Conservation (phyloP, 768 basidiomycete species). For the Lactarius tabidus region DNA sequence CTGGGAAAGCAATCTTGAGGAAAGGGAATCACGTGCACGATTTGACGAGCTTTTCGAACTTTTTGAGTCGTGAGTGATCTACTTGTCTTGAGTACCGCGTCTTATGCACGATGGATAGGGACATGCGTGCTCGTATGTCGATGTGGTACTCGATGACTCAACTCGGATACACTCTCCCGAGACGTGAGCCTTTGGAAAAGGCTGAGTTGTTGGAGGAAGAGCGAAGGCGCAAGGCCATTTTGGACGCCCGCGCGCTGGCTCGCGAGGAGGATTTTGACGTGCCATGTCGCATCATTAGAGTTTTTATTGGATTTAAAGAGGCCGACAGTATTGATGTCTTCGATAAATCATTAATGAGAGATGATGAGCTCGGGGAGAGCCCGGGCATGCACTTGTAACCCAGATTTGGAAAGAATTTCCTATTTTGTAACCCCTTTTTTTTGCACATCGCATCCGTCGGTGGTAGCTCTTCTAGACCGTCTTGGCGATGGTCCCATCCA, state of each 20-base stretch:
- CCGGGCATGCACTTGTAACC: neutral
- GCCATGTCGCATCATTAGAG: constrained; percentile 56
- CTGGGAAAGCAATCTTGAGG: constrained; percentile 52
- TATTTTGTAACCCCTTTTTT: constrained; percentile 10
- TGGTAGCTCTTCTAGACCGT: neutral
- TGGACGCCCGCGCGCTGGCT: constrained; percentile 50
- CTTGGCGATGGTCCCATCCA: constrained; percentile 11
- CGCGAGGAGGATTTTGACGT: constrained; percentile 46
- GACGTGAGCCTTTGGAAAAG: constrained; percentile 59
- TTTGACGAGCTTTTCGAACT: constrained; percentile 24
- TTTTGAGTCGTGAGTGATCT: constrained; percentile 22
- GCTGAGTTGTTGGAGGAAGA: constrained; percentile 68
- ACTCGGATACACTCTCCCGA: constrained; percentile 56
- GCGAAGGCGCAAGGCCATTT: constrained; percentile 54
- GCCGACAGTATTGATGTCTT: constrained; percentile 14
- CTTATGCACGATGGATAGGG: constrained; percentile 36
- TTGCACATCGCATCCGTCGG: neutral
- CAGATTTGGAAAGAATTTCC: constrained; percentile 17
- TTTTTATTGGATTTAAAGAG: constrained; percentile 56
- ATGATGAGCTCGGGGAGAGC: neutral
- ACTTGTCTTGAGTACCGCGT: constrained; percentile 8
- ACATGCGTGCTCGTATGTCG: constrained; percentile 61
- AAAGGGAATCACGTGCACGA: constrained; percentile 14
- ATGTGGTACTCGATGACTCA: constrained; percentile 60
- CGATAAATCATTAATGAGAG: constrained; percentile 2